Base-by-base conservation (phyloP, 768 basidiomycete species). In the Astraeus odoratus region DNA sequence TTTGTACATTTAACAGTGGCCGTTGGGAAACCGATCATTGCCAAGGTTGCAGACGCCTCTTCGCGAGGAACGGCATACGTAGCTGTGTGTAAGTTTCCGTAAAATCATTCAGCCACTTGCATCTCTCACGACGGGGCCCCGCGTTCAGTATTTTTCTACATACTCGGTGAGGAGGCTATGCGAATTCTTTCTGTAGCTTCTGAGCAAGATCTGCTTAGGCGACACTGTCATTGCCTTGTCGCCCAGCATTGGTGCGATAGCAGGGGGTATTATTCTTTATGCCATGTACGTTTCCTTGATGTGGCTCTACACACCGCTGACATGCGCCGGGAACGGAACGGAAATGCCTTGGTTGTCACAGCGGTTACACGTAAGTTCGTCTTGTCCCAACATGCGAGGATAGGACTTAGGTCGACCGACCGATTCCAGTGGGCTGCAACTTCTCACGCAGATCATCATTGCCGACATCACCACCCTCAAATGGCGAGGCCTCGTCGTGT, bases 11-110 rank as follows among this genome's bases (percentile, higher is more conserved):
- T n/a, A n/a, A n/a, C n/a, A n/a, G 63, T 67, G 44, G 70, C 67
- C 22, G 64, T 72, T 16, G 67, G 66, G 12, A 83, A 83, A 62
- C 83, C 83, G 3, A 65, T 81, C 41, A 76, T 83, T 50, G 82
- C 83, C 5, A 84, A 84, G 61, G 57, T 83, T 36, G 76, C 81
- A 16, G 83, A 86, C 57, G 76, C 81, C 4, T 64, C 73, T 8
- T 82, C 81, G 25, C 70, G 82, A 53, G 81, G 79, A 16, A 71
- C 70, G 33, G 80, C 49, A 78, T 76, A n/a, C 69, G 69, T 38
- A 76, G 80, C 1, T 83, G 76, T 56, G 4, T 34, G 7, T 7
- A 1, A 3, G 8, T 3, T 15, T 22, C 13, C 20, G 5, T 38
- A 10, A n/a, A n/a, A n/a, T n/a, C n/a, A n/a, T n/a, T n/a, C n/a